Evolutionary conservation across 2,329 filamentous ascomycete genomes (phyloP).

Genomic region (Botryotinia convoluta): DNA sequence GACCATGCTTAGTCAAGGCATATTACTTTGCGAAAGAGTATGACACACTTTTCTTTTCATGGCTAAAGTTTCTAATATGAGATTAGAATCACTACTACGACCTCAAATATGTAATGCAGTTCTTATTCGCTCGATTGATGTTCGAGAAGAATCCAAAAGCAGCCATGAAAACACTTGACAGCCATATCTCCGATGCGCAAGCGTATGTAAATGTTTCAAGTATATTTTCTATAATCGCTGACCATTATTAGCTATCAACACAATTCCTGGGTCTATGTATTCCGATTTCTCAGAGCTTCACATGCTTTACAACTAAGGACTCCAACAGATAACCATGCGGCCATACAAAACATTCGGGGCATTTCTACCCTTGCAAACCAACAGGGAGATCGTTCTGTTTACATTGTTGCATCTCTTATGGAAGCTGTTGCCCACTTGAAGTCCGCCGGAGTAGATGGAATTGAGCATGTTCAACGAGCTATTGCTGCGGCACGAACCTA

Average conservation of each 20-base stretch:
- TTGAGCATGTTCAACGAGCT: conserved; percentile 69
- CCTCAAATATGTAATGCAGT: conserved; percentile 75
- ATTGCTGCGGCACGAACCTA: conserved; percentile 71
- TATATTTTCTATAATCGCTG: conserved; percentile 18
- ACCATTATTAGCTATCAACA: conserved; percentile 52
- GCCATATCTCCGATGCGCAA: conserved; percentile 65
- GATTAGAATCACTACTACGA: conserved; percentile 57
- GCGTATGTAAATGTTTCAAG: conserved; percentile 47
- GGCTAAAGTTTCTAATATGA: neutral
- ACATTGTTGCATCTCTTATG: conserved; percentile 62
- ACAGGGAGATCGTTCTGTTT: conserved; percentile 61
- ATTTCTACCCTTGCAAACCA: conserved; percentile 59
- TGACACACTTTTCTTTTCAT: conserved; percentile 16
- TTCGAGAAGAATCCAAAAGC: conserved; percentile 71
- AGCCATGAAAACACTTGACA: conserved; percentile 69
- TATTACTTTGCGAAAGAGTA: conserved; percentile 66
- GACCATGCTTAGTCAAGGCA: conserved; percentile 67
- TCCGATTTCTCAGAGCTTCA: conserved; percentile 70
- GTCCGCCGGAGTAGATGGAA: conserved; percentile 59
- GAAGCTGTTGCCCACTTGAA: conserved; percentile 69
- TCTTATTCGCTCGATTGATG: conserved; percentile 66
- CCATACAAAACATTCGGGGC: conserved; percentile 66
- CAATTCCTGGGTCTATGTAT: conserved; percentile 71
- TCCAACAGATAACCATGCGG: conserved; percentile 58
- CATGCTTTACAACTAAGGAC: conserved; percentile 62